Evolutionary conservation across 768 basidiomycete species (phyloP), one percentile per base, ranked within the genome.

Genomic region (Austroboletus eburneus): DNA sequence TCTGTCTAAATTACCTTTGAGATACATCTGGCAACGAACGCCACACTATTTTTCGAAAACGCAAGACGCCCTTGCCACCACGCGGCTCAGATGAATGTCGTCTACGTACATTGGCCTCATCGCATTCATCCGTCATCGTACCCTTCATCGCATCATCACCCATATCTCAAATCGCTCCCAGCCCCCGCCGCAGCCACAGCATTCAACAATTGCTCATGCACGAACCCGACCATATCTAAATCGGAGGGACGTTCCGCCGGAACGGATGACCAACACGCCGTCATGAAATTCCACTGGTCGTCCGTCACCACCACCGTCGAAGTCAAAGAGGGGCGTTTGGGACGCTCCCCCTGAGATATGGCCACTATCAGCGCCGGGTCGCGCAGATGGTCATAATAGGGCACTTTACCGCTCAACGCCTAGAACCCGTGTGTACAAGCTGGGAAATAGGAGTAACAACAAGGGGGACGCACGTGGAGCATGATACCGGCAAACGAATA

Each of bases 171-270:
- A 33, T 46, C 36, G 27, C n/a, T 16, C 10, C 47, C 48, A 1
- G 4, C 32, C 3, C 22, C 27, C 8, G 53, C 39, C 0, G 14
- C 48, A 17, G 30, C 35, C 10, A 54, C 44, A 0, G 10, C 48
- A 20, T 48, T 24, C 10, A 57, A 23, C 4, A 62, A 18, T n/a
- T 58, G 50, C 10, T 52, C 47, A 5, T 46, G 47, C 17, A 53
- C 53, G 17, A 64, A 64, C 3, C n/a, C 9, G 3, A 54, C 44
- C 30, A 71, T 60, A 23, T 67, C 64, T 18, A 36, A 40, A 25
- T 56, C 55, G 18, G 55, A 54, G 8, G 73, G 73, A 33, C 75
- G 59, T 44, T 43, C 57, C 52, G 17, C 7, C 56, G 46, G 32
- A 13, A 61, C 62, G 29, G 61, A 67, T 3, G 55, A 61, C 61